Evolutionary conservation across 2,329 filamentous ascomycete species (phyloP).

Genomic region (Aspergillus sp.): DNA sequence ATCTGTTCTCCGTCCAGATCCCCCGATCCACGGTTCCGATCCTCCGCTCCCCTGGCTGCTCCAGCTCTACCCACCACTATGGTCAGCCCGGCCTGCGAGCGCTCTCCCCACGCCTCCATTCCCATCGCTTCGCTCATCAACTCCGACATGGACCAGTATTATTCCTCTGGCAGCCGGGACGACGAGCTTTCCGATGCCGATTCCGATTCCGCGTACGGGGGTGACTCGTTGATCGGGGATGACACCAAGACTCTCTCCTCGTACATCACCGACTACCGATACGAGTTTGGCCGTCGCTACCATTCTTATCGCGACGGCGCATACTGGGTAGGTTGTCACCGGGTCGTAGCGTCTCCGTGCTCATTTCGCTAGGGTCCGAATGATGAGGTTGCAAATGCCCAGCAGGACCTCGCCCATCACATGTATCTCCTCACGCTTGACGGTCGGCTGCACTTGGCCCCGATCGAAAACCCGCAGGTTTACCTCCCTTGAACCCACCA

Average conservation of each 20-base stretch:
- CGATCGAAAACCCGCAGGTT: slow-evolving; percentile 23
- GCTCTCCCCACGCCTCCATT: background rate
- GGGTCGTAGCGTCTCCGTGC: background rate
- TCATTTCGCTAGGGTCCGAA: slow-evolving; percentile 19
- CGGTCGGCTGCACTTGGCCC: slow-evolving; percentile 31
- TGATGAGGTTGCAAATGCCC: slow-evolving; percentile 24
- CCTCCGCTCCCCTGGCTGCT: too few relatives aligned
- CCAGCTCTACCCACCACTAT: too few relatives aligned
- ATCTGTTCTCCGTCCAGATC: too few relatives aligned
- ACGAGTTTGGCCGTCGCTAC: slow-evolving; percentile 33
- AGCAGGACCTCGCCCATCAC: slow-evolving; percentile 36
- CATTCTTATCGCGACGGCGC: slow-evolving; percentile 33
- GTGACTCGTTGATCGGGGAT: slow-evolving; percentile 20
- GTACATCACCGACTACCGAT: slow-evolving; percentile 30
- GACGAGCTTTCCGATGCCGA: slow-evolving; percentile 14
- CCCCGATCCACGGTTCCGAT: too few relatives aligned
- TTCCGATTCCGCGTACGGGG: slow-evolving; percentile 22
- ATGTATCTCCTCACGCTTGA: slow-evolving; percentile 38
- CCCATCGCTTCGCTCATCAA: background rate
- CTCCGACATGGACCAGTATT: slow-evolving; percentile 1
- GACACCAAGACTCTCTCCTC: slow-evolving; percentile 28
- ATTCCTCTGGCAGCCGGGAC: slow-evolving; percentile 2
- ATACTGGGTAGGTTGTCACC: slow-evolving; percentile 20
- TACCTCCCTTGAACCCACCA: too few relatives aligned
- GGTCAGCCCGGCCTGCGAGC: background rate